Evolutionary conservation across 495 filamentous ascomycete species (phyloP).

Genomic region (Neurospora sp.): DNA sequence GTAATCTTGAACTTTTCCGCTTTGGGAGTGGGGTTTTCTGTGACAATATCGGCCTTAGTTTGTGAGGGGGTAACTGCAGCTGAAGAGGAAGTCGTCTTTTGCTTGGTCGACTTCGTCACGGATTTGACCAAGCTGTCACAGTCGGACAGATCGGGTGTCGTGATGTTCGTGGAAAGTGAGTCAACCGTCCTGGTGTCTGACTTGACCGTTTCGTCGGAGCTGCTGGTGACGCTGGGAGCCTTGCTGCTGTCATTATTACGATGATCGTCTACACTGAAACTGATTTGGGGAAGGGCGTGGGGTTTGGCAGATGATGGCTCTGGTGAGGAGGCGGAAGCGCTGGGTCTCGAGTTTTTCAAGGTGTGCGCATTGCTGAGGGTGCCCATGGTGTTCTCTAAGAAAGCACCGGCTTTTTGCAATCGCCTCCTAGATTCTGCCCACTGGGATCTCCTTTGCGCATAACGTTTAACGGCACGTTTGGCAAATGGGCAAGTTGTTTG

Average conservation of each 20-base stretch:
- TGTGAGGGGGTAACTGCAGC: not conserved
- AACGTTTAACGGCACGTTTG: not conserved
- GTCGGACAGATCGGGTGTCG: not conserved
- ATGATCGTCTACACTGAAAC: not conserved
- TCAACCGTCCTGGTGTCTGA: not conserved
- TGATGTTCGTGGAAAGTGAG: not conserved
- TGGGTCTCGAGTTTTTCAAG: not conserved
- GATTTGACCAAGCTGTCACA: not conserved
- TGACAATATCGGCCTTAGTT: not conserved
- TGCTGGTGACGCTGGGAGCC: not conserved
- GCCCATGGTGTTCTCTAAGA: not conserved
- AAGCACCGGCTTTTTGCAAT: not conserved
- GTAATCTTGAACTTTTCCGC: not conserved
- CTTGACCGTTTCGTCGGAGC: slow-evolving; percentile 1
- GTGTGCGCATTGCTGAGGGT: not conserved
- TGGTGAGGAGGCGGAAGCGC: not conserved
- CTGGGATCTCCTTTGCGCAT: not conserved
- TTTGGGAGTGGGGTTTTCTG: not conserved
- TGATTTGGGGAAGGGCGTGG: not conserved
- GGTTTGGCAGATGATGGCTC: not conserved
- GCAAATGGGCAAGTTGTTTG: not conserved
- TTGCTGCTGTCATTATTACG: not conserved
- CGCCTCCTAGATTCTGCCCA: not conserved
- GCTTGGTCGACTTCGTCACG: not conserved
- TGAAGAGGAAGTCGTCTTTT: not conserved